These are phyloP conservation scores for Fermentozyma sake DNA, from an alignment of 1,139 yeast genomes.

Conservation along the genomic window DNA sequence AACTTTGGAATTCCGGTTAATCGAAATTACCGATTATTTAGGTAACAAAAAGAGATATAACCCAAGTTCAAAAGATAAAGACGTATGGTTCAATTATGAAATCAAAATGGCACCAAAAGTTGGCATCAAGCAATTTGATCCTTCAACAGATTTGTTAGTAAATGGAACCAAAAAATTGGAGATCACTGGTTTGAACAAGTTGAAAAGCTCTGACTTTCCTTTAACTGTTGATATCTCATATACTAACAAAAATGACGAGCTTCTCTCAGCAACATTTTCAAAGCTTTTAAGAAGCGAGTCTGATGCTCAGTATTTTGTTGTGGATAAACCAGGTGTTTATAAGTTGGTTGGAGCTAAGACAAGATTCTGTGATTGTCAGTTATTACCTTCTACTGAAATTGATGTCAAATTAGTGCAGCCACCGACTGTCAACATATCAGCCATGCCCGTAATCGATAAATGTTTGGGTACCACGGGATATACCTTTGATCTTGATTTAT, in stretches of 20 bases:
- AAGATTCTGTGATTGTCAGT: slow-evolving; percentile 59
- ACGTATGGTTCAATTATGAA: slow-evolving; percentile 49
- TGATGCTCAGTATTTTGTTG: slow-evolving; percentile 33
- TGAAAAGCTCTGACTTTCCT: slow-evolving; percentile 41
- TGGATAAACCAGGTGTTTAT: slow-evolving; percentile 63
- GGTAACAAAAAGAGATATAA: slow-evolving; percentile 64
- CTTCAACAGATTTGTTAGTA: slow-evolving; percentile 39
- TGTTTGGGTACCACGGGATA: slow-evolving; percentile 92
- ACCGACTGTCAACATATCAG: slow-evolving; percentile 50
- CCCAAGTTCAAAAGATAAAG: slow-evolving; percentile 40
- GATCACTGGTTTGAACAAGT: slow-evolving; percentile 14
- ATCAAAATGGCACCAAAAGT: slow-evolving; percentile 61
- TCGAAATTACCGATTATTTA: slow-evolving; percentile 66
- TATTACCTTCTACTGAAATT: slow-evolving; percentile 15
- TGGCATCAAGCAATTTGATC: slow-evolving; percentile 33
- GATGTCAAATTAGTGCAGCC: slow-evolving; percentile 28
- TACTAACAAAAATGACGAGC: slow-evolving; percentile 21
- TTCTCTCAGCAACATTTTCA: slow-evolving; percentile 23
- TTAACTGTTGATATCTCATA: slow-evolving; percentile 38
- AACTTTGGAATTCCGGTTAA: slow-evolving; percentile 58
- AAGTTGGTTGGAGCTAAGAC: slow-evolving; percentile 49
- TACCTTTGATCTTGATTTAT: slow-evolving; percentile 60
- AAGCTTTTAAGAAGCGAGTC: slow-evolving; percentile 29
- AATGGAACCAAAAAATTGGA: slow-evolving; percentile 35
- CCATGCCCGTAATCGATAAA: slow-evolving; percentile 67